A percentile compares a stretch with the other conserved stretches of the same genome.
Evolutionary conservation across 2,329 filamentous ascomycete species (phyloP).

Genomic region (Xylariaceae sp.): DNA sequence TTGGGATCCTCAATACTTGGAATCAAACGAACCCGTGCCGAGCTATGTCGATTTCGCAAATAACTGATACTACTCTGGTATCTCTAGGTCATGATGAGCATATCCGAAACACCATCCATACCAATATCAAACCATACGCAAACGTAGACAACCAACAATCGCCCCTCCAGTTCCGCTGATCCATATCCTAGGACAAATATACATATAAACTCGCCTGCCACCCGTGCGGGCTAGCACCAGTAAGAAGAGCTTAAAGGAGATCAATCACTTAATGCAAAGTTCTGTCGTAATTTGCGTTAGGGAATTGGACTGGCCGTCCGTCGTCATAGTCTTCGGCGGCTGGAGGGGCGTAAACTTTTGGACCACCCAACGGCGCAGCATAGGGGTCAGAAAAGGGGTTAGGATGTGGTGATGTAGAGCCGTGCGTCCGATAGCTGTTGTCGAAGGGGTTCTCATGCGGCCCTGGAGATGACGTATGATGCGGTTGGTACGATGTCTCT

Average conservation of each 20-base stretch:
- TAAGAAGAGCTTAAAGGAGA: neutral
- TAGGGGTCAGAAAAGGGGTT: conserved; percentile 40
- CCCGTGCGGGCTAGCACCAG: conserved; percentile 1
- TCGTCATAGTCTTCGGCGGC: conserved; percentile 53
- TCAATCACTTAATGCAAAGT: conserved; percentile 43
- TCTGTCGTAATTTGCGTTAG: conserved; percentile 62
- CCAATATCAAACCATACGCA: conserved; percentile 21
- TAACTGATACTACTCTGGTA: conserved; percentile 33
- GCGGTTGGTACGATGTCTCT: conserved; percentile 55
- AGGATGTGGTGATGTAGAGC: conserved; percentile 39
- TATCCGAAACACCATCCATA: conserved; percentile 29
- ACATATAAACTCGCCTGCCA: conserved; percentile 12
- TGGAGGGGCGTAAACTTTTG: conserved; percentile 47
- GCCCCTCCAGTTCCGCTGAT: conserved; percentile 16
- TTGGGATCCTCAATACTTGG: conserved; percentile 20
- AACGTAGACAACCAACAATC: conserved; percentile 9
- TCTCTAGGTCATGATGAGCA: conserved; percentile 27
- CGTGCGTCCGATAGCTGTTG: conserved; percentile 52
- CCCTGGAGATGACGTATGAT: conserved; percentile 42
- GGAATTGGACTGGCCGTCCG: conserved; percentile 58
- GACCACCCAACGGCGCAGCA: conserved; percentile 32
- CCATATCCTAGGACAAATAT: conserved; percentile 12
- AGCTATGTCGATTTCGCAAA: conserved; percentile 27
- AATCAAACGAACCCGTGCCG: conserved; percentile 11
- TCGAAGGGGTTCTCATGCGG: conserved; percentile 46